A percentile compares a stretch with the other conserved stretches of the same genome.
These are phyloP conservation scores for Bruguiera parviflora DNA, from an alignment of 345 rosid species.

Conservation along the genomic window DNA sequence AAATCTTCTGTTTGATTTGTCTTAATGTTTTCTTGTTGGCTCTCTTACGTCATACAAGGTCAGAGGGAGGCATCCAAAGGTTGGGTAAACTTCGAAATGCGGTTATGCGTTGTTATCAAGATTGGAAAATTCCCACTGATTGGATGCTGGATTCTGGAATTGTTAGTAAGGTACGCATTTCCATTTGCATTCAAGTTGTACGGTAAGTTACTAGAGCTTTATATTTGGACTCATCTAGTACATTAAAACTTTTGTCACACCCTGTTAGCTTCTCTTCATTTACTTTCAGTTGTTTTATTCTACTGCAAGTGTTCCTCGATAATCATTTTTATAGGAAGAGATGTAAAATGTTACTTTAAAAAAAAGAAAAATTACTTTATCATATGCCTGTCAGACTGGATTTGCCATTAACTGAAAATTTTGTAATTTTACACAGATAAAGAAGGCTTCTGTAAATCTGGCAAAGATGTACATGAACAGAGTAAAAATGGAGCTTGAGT, in stretches of 20 bases:
- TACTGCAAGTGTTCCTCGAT: not conserved
- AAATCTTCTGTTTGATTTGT: not conserved
- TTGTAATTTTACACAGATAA: conserved; percentile 48
- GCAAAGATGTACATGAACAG: conserved; percentile 75
- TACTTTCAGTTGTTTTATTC: not conserved
- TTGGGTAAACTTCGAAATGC: conserved; percentile 55
- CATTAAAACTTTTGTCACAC: not conserved
- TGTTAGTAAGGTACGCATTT: conserved; percentile 42
- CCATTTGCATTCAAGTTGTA: no score
- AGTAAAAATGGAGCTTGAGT: conserved; percentile 68
- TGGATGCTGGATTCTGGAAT: conserved; percentile 94
- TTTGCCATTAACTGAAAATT: conserved; percentile 3
- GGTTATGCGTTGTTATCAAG: conserved; percentile 54
- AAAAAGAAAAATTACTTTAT: no score
- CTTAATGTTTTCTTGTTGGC: conserved; percentile 10
- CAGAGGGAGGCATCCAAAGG: conserved; percentile 65
- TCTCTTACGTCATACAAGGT: conserved; percentile 35
- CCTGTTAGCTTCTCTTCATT: not conserved
- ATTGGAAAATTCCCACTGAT: conserved; percentile 63
- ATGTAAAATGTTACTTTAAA: not conserved
- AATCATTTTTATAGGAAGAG: not conserved
- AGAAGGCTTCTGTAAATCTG: conserved; percentile 63
- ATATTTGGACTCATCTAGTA: no score
- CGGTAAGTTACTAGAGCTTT: no score
- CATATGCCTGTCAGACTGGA: not conserved